Conservation (phyloP, 1,139 yeast genomes). For the Zhuliangozyma blackwelliae region DNA sequence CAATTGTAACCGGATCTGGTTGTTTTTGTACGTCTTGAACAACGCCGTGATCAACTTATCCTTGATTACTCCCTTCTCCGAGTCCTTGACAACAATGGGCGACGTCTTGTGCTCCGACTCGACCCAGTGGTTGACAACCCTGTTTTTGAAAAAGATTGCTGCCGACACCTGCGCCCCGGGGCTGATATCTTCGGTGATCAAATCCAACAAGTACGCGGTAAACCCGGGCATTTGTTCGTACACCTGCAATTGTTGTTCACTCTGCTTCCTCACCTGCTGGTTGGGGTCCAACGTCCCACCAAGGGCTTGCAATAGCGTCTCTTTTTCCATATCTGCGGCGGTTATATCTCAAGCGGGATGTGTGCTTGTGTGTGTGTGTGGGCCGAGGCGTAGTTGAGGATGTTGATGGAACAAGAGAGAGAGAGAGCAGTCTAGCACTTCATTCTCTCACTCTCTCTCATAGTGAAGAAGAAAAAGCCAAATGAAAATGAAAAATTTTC, state of each 20-base stretch:
- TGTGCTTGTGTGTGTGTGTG: not conserved
- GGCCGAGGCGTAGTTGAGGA: too few species aligned
- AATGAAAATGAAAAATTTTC: too few species aligned
- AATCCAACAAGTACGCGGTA: conserved; percentile 52
- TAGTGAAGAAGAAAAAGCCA: too few species aligned
- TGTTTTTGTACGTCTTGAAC: conserved; percentile 30
- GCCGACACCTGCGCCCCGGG: conserved; percentile 55
- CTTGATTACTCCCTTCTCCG: conserved; percentile 52
- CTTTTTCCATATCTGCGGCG: conserved; percentile 45
- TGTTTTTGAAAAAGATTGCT: conserved; percentile 65
- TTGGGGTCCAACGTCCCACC: conserved; percentile 44
- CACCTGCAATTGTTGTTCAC: conserved; percentile 37
- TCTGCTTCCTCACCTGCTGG: conserved; percentile 33
- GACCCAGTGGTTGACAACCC: conserved; percentile 56
- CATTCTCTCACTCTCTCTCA: too few species aligned
- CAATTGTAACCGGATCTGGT: conserved; percentile 37
- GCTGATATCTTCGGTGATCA: conserved; percentile 47
- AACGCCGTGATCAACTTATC: conserved; percentile 46
- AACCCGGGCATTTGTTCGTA: conserved; percentile 52
- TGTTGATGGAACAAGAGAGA: too few species aligned
- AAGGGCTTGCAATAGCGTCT: conserved; percentile 36
- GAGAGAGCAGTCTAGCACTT: too few species aligned
- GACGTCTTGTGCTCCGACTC: conserved; percentile 35
- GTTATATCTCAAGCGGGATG: too few species aligned
- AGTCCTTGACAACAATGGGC: conserved; percentile 30